Evolutionary conservation across 2,329 filamentous ascomycete genomes (phyloP).

Genomic region (Coniosporium tulheliwenetii): DNA sequence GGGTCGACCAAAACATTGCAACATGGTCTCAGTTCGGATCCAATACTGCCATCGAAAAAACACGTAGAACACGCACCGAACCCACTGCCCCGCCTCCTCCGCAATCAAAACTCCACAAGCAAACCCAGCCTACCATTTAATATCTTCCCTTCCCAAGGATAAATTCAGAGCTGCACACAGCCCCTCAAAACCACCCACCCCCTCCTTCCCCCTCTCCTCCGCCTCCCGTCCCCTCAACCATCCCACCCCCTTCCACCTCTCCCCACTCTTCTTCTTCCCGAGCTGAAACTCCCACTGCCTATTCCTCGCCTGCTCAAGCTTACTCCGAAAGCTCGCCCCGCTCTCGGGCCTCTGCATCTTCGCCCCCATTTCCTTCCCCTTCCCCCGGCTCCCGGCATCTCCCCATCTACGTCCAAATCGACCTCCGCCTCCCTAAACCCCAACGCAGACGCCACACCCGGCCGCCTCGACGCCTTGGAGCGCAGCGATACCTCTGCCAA

Average conservation of each 20-base stretch:
- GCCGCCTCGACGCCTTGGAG: conserved; percentile 5
- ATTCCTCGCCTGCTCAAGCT: background rate
- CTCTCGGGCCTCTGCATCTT: conserved; percentile 1
- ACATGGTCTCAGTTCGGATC: too few species aligned
- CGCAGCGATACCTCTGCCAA: background rate
- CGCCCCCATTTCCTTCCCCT: background rate
- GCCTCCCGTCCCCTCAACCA: conserved; percentile 1
- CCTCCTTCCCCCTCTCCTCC: conserved; percentile 1
- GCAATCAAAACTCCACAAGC: too few species aligned
- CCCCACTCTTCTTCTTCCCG: conserved; percentile 1
- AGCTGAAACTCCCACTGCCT: background rate
- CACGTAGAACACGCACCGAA: too few species aligned
- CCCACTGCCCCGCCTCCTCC: too few species aligned
- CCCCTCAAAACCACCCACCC: background rate
- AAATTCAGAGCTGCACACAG: too few species aligned
- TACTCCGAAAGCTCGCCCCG: conserved; percentile 1
- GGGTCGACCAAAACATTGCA: too few species aligned
- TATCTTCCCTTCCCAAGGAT: too few species aligned
- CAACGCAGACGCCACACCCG: conserved; percentile 11
- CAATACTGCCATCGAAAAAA: too few species aligned
- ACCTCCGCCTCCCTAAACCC: conserved; percentile 22
- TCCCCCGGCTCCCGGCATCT: background rate
- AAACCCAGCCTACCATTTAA: too few species aligned
- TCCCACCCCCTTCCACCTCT: conserved; percentile 2
- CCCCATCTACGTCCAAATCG: conserved; percentile 17